phyloP scores from a whole-genome alignment of 2,329 filamentous ascomycete genomes.

The Talaromyces amestolkiae region DNA sequence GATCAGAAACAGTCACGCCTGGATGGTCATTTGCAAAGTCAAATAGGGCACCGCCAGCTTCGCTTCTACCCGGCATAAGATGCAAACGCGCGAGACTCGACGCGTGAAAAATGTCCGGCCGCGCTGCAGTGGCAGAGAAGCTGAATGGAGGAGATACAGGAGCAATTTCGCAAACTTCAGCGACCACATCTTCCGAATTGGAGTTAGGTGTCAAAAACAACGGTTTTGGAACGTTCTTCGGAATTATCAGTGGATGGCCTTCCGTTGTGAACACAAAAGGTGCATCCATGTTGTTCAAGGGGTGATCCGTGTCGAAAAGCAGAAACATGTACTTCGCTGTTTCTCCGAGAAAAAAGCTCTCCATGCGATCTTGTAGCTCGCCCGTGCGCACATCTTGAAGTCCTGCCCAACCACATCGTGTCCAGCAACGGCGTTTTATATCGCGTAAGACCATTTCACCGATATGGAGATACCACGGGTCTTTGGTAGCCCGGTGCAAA shows the following conservation, averaged over 20 bases:
- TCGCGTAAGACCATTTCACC: conserved; percentile 93
- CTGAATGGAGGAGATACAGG: conserved; percentile 62
- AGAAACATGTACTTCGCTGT: conserved; percentile 95
- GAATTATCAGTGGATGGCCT: conserved; percentile 87
- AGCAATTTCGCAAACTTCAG: conserved; percentile 65
- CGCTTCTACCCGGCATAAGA: conserved; percentile 60
- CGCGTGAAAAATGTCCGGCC: conserved; percentile 82
- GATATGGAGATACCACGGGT: conserved; percentile 94
- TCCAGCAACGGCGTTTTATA: conserved; percentile 84
- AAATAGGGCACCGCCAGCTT: conserved; percentile 57
- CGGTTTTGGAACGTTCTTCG: conserved; percentile 44
- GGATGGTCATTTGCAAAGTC: conserved; percentile 56
- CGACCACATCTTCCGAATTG: conserved; percentile 19
- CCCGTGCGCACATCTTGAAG: conserved; percentile 78
- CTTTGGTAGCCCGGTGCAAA: conserved; percentile 86
- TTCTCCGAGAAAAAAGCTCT: conserved; percentile 96
- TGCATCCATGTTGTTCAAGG: conserved; percentile 80
- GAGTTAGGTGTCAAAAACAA: conserved; percentile 19
- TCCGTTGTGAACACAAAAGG: conserved; percentile 95
- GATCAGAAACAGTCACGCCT: conserved; percentile 54
- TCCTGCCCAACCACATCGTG: conserved; percentile 88
- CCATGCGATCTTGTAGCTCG: conserved; percentile 91
- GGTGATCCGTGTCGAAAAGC: conserved; percentile 81
- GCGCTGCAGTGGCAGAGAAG: conserved; percentile 74
- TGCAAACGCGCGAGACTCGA: conserved; percentile 81